Base-by-base conservation (phyloP, 768 basidiomycete species). In the Lactarius hatsudake region DNA sequence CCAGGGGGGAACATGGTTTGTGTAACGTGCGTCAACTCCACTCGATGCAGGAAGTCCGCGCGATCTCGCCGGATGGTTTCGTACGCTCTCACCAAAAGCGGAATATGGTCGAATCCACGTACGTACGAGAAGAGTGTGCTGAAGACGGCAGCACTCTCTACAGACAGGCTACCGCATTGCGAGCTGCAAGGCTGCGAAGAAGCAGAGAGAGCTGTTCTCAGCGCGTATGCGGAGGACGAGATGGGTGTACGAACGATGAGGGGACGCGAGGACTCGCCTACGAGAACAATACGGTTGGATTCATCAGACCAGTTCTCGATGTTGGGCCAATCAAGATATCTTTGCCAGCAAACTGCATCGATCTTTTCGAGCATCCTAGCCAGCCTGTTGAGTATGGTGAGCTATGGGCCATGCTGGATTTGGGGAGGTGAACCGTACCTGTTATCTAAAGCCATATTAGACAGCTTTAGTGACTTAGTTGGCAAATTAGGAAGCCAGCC, bases 241-340 rank as follows among this genome's bases (percentile, higher is more conserved):
- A 23, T 12, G 17, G 36, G 26, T 26, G 23, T 15, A 65, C 70
- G 42, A 34, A 71, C 70, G 5, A 67, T 59, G 26, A 69, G 58
- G 6, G 70, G 70, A 28, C 58, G 65, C 3, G 70, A 59, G 2
- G 70, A 65, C 56, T 71, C 70, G 26, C 70, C 70, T 12, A 65
- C 38, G 28, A 71, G 68, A 34, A 70, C 69, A 3, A 71, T 63
- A 13, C 64, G 62, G 28, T 18, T 30, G 0, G 70, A 69, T n/a
- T 63, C 62, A 63, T 71, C 70, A 7, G 69, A 66, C 70, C 70
- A 71, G 40, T 66, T 62, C 61, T 69, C 62, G 17, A 70, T 61
- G 23, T 51, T 34, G 8, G 70, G 70, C 62, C 70, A 65, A 13
- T 64, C 63, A 13, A 62, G 51, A 5, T 36, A 64, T 55, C 23